These are phyloP conservation scores for Spergularia bocconei DNA, from an alignment of 148 eudicot genomes.

Conservation along the genomic window DNA sequence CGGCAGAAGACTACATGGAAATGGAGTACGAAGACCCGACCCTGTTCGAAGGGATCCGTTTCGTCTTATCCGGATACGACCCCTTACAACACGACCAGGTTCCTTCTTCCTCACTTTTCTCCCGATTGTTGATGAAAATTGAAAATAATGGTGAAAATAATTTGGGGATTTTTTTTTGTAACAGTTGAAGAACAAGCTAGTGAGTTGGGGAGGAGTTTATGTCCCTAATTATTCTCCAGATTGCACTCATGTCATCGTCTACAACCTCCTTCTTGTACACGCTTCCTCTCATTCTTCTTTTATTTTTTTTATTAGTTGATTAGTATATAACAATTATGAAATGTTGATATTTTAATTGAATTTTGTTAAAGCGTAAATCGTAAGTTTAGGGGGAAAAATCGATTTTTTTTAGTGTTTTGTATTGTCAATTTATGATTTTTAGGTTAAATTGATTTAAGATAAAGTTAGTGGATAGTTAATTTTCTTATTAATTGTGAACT, in stretches of 20 bases:
- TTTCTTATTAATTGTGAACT: too few relatives aligned
- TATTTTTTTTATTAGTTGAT: neutral
- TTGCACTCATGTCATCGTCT: constrained; percentile 75
- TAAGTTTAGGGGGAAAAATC: too few relatives aligned
- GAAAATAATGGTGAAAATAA: too few relatives aligned
- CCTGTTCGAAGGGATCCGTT: constrained; percentile 15
- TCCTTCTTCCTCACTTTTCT: neutral
- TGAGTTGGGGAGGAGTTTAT: constrained; percentile 63
- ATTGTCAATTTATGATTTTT: too few relatives aligned
- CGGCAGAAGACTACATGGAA: neutral
- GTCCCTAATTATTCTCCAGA: constrained; percentile 44
- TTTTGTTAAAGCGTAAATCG: neutral
- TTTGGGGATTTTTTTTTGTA: neutral
- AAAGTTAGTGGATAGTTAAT: too few relatives aligned
- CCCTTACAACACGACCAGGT: constrained; percentile 18
- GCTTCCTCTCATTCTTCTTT: neutral
- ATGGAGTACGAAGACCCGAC: constrained; percentile 19
- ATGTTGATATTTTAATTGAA: too few relatives aligned
- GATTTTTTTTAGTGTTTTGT: too few relatives aligned
- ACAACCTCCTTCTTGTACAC: constrained; percentile 47
- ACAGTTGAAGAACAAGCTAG: constrained; percentile 61
- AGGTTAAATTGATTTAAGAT: too few relatives aligned
- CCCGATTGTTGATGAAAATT: neutral
- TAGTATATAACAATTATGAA: neutral
- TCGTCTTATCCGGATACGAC: constrained; percentile 25